Percentiles rank a stretch among this genome's conserved stretches.
These are phyloP conservation scores for Anthostomella pinea DNA, from an alignment of 2,329 filamentous ascomycete genomes.

Conservation along the genomic window DNA sequence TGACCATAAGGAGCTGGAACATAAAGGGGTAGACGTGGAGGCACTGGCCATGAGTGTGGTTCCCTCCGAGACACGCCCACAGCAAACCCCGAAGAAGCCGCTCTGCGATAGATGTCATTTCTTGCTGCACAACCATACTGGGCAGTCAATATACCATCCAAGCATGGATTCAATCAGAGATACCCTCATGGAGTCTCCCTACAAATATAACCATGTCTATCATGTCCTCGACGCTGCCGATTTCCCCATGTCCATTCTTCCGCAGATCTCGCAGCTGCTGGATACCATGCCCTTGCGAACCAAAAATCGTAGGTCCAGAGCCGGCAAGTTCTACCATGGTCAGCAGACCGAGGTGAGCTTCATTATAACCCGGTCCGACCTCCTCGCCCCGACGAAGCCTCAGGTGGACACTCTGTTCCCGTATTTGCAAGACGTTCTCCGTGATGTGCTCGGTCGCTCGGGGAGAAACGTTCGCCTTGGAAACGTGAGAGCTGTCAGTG, in stretches of 20 bases:
- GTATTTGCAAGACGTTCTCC: slow-evolving; percentile 73
- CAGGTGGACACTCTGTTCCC: slow-evolving; percentile 86
- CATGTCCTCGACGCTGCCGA: slow-evolving; percentile 94
- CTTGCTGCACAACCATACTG: slow-evolving; percentile 71
- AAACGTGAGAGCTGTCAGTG: slow-evolving; percentile 83
- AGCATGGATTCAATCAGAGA: slow-evolving; percentile 76
- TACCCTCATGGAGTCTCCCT: slow-evolving; percentile 83
- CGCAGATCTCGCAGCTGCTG: slow-evolving; percentile 68
- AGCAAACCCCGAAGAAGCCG: slow-evolving; percentile 42
- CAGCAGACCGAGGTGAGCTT: slow-evolving; percentile 80
- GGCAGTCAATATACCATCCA: slow-evolving; percentile 73
- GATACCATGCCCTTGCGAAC: slow-evolving; percentile 72
- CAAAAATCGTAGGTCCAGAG: slow-evolving; percentile 73
- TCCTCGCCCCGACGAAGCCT: slow-evolving; percentile 78
- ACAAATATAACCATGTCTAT: slow-evolving; percentile 91
- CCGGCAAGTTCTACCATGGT: slow-evolving; percentile 62
- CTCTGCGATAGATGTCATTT: slow-evolving; percentile 87
- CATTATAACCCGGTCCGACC: slow-evolving; percentile 83
- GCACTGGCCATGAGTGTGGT: slow-evolving; percentile 32
- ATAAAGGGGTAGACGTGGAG: slow-evolving; percentile 45
- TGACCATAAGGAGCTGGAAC: slow-evolving; percentile 39
- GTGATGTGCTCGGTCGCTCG: slow-evolving; percentile 67
- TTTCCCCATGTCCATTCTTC: slow-evolving; percentile 90
- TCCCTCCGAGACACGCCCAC: slow-evolving; percentile 12
- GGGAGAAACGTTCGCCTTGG: slow-evolving; percentile 76